Base-by-base conservation (phyloP, 495 filamentous ascomycete genomes). In the Aspergillus olivimuriae region DNA sequence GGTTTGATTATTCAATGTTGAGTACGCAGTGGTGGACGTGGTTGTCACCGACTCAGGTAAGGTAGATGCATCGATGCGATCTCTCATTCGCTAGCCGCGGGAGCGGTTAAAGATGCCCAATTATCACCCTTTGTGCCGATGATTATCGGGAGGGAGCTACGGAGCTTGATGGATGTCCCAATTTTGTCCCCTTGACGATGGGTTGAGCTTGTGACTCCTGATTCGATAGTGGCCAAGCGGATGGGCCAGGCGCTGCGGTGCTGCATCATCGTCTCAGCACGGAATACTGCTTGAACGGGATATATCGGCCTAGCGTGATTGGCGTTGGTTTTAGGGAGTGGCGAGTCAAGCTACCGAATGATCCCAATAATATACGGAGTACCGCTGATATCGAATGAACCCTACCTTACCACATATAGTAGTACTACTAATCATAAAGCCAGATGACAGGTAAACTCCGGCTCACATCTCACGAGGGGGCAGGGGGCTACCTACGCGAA, bases 11-110 rank as follows among this genome's bases (percentile, higher is more conserved):
- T 18, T 18, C 33, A 18, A 34, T n/a, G 21, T 50, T 22, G 26
- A 43, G 47, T 22, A 41, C 2, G 33, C 12, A 34, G 33, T 34
- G 9, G 15, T 34, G 16, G 19, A 20, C 17, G 12, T 17, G 21
- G 35, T 12, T 19, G 12, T 32, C 40, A 36, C 39, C 21, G n/a
- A n/a, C 14, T 37, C 17, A 24, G 14, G 15, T 16, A 16, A 37
- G 35, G 22, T 17, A 37, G 28, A 44, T 30, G 34, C 36, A 40
- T 44, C 35, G 44, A 40, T 40, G 19, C 47, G 42, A 50, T 22
- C 11, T 45, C 37, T 50, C 37, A 46, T 46, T 41, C 37, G 36
- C n/a, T n/a, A n/a, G n/a, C n/a, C n/a, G n/a, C n/a, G n/a, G n/a
- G n/a, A n/a, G n/a, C n/a, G n/a, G n/a, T n/a, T n/a, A n/a, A n/a